phyloP scores from a whole-genome alignment of 805 yeast species.

The Candida anglica region DNA sequence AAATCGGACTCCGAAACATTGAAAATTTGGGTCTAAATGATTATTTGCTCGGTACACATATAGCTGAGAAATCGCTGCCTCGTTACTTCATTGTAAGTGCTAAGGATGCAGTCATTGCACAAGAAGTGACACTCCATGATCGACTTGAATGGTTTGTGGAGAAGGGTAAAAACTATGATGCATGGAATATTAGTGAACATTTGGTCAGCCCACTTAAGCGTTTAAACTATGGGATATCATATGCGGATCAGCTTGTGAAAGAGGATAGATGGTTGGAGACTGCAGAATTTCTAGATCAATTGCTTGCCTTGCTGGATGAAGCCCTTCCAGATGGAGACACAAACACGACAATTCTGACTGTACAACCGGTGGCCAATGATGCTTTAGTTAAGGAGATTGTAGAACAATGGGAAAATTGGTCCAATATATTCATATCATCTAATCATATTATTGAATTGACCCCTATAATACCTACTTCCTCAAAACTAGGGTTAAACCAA shows the following conservation, averaged over 20 bases:
- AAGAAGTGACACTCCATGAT: slow-evolving; percentile 67
- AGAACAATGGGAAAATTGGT: slow-evolving; percentile 63
- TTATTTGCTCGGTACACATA: slow-evolving; percentile 58
- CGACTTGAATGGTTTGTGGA: slow-evolving; percentile 69
- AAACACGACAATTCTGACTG: slow-evolving; percentile 22
- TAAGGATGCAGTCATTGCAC: slow-evolving; percentile 73
- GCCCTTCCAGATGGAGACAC: slow-evolving; percentile 26
- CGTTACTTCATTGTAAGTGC: slow-evolving; percentile 74
- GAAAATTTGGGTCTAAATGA: slow-evolving; percentile 73
- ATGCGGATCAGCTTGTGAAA: slow-evolving; percentile 42
- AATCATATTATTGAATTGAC: slow-evolving; percentile 46
- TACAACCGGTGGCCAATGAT: slow-evolving; percentile 11
- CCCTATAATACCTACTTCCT: slow-evolving; percentile 49
- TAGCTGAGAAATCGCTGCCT: slow-evolving; percentile 30
- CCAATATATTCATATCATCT: slow-evolving; percentile 46
- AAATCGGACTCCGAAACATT: slow-evolving; percentile 57
- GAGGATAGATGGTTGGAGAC: slow-evolving; percentile 54
- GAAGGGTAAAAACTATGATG: slow-evolving; percentile 52
- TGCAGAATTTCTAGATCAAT: slow-evolving; percentile 39
- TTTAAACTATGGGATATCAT: slow-evolving; percentile 56
- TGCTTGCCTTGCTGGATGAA: slow-evolving; percentile 14
- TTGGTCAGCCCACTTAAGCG: slow-evolving; percentile 49
- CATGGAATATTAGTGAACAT: slow-evolving; percentile 73
- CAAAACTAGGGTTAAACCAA: slow-evolving; percentile 29
- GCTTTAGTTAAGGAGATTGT: slow-evolving; percentile 18